phyloP scores from a whole-genome alignment of 495 filamentous ascomycete genomes.

The Gamarada debralockiae region DNA sequence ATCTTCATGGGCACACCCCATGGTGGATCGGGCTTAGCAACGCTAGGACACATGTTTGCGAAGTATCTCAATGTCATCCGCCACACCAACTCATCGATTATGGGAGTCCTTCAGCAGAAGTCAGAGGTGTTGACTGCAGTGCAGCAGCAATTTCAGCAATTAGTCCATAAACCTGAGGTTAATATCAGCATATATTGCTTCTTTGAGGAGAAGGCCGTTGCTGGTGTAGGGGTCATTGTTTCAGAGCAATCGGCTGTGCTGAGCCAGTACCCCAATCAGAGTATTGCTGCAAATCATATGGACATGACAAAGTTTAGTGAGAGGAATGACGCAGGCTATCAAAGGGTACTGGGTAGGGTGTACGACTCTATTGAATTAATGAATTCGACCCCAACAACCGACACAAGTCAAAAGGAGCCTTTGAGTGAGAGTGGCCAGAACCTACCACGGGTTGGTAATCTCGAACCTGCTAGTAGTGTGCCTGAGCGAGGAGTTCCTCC shows the following conservation, averaged over 20 bases:
- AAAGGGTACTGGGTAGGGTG: conserved; percentile 8
- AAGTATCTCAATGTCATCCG: conserved; percentile 19
- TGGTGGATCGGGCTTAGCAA: conserved; percentile 29
- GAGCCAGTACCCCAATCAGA: conserved; percentile 23
- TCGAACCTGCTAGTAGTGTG: no score
- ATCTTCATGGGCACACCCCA: conserved; percentile 42
- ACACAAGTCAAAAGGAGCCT: no score
- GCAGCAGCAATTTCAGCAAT: conserved; percentile 32
- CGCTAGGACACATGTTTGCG: conserved; percentile 21
- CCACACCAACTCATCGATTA: conserved; percentile 27
- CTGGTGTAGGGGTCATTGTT: conserved; percentile 11
- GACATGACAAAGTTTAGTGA: conserved; percentile 15
- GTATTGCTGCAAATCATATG: conserved; percentile 12
- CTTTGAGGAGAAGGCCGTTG: conserved; percentile 11
- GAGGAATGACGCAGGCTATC: conserved; percentile 3
- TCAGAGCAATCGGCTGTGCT: conserved; percentile 4
- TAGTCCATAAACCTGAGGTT: conserved; percentile 14
- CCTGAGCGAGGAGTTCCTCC: no score
- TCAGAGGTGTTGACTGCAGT: conserved; percentile 29
- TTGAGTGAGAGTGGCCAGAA: no score
- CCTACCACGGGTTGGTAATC: no score
- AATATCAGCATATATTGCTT: conserved; percentile 13
- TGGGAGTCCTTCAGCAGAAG: conserved; percentile 1
- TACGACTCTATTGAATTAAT: not conserved
- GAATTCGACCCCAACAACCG: no score